These are phyloP conservation scores for Glebionis coronaria DNA, from an alignment of 129 eudicot species.

Conservation along the genomic window DNA sequence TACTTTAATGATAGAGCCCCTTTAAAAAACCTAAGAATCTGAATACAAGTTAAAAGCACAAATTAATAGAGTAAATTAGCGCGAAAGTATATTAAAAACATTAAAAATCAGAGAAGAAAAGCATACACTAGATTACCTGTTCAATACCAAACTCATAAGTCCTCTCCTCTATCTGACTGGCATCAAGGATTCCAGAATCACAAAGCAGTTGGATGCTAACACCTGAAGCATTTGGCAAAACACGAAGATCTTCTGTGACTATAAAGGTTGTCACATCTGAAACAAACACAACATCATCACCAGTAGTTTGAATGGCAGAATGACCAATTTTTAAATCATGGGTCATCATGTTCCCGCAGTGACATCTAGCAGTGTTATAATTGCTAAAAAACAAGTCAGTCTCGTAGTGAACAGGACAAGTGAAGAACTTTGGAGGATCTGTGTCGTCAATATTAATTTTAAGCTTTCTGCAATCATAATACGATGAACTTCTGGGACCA, in stretches of 20 bases:
- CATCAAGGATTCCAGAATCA: conserved; percentile 16
- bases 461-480: conserved; percentile 3
- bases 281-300: conserved; percentile 25
- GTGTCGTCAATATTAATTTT: conserved; percentile 13
- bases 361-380: no score
- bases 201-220: not conserved
- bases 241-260: conserved; percentile 21
- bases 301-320: no score
- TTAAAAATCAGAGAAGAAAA: not conserved
- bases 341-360: no score
- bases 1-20: no score
- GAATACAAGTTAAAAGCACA: no score
- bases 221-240: not conserved
- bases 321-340: no score
- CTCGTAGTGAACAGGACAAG: no score
- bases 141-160: not conserved
- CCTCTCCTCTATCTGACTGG: not conserved
- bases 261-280: not conserved
- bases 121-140: not conserved
- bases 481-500: not conserved
- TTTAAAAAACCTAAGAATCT: no score
- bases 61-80: no score
- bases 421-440: not conserved
- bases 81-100: no score
- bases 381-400: no score